These are phyloP conservation scores for Amanita subjunquillea DNA, from an alignment of 768 basidiomycete genomes.

Conservation along the genomic window DNA sequence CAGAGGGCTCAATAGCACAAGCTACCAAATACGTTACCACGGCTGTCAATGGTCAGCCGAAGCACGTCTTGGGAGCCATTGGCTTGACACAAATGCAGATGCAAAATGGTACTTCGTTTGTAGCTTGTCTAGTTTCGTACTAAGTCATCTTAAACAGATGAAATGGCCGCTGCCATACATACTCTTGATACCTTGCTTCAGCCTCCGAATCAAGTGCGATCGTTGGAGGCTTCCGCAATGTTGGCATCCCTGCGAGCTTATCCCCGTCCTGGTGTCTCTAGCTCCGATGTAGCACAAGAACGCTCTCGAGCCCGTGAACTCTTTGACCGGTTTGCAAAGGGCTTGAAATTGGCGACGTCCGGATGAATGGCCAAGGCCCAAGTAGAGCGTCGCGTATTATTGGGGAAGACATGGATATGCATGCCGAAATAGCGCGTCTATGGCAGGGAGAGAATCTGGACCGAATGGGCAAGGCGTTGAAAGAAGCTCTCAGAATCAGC, in stretches of 20 bases:
- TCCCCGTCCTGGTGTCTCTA: constrained; percentile 71
- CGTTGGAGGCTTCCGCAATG: constrained; percentile 78
- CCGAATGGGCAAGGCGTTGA: constrained; percentile 60
- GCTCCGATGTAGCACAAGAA: constrained; percentile 63
- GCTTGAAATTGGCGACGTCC: constrained; percentile 52
- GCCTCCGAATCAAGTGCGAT: constrained; percentile 50
- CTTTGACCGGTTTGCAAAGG: constrained; percentile 67
- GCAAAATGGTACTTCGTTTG: constrained; percentile 46
- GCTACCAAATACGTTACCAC: constrained; percentile 64
- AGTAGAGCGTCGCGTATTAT: constrained; percentile 41
- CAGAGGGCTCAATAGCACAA: constrained; percentile 49
- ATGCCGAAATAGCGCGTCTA: constrained; percentile 80
- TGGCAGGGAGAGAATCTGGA: constrained; percentile 81
- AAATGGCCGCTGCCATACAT: constrained; percentile 78
- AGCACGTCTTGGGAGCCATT: constrained; percentile 69
- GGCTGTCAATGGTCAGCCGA: constrained; percentile 60
- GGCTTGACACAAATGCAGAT: constrained; percentile 85
- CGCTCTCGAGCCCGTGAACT: constrained; percentile 67
- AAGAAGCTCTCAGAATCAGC: constrained; percentile 61
- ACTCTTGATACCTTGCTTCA: constrained; percentile 72
- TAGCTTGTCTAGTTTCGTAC: background rate
- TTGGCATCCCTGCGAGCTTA: constrained; percentile 83
- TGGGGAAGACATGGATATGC: constrained; percentile 76
- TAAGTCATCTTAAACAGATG: constrained; percentile 36
- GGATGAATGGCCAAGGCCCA: constrained; percentile 28